phyloP scores from a whole-genome alignment of 345 rosid genomes.

The Melaleuca alternifolia region DNA sequence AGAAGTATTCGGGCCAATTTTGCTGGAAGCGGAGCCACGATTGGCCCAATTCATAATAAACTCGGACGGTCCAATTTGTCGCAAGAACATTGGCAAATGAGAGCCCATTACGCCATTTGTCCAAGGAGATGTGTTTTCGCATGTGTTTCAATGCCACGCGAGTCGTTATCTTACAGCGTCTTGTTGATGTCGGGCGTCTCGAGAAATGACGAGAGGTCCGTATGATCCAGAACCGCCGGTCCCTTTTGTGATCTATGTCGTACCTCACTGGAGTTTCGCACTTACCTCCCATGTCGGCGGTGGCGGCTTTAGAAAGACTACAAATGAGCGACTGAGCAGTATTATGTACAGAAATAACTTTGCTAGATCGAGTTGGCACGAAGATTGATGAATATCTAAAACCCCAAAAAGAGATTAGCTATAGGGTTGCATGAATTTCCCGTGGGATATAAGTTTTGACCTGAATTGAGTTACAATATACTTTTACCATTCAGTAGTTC shows the following conservation, averaged over 20 bases:
- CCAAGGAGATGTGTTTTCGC: background rate
- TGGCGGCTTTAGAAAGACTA: background rate
- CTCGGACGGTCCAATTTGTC: background rate
- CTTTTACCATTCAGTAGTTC: fast-evolving
- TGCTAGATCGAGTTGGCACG: background rate
- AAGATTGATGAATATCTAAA: background rate
- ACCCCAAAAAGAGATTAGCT: background rate
- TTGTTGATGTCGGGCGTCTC: background rate
- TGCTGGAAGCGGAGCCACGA: background rate
- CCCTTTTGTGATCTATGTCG: background rate
- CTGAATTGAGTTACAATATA: background rate
- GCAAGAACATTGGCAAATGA: no score
- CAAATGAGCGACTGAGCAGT: background rate
- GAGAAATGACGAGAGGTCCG: background rate
- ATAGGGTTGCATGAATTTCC: background rate
- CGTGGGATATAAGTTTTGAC: no score
- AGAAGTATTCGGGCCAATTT: background rate
- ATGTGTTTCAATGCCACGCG: background rate
- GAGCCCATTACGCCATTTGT: background rate
- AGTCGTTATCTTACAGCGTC: no score
- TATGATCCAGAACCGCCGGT: background rate
- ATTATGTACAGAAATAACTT: background rate
- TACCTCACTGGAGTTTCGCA: background rate
- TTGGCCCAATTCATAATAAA: background rate
- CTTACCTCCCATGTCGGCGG: background rate